Percentiles rank a stretch among this genome's conserved stretches.
phyloP scores from a whole-genome alignment of 2,329 filamentous ascomycete species.

The Pseudogymnoascus verrucosus region DNA sequence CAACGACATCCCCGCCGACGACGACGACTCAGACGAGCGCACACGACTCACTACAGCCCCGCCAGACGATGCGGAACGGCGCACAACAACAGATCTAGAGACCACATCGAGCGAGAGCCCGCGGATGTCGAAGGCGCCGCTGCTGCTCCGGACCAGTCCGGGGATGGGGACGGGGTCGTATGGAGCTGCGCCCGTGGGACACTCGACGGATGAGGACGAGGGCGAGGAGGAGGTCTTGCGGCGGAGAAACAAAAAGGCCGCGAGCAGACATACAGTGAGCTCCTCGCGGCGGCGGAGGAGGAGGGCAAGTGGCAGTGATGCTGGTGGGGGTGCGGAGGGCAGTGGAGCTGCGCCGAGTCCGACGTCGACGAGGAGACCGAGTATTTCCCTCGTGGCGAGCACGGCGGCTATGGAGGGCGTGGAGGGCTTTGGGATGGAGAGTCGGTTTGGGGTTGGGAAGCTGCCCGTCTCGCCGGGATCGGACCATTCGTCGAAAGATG shows the following conservation, averaged over 20 bases:
- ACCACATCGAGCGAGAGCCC: slow-evolving; percentile 7
- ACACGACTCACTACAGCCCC: neutral
- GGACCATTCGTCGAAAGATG: slow-evolving; percentile 30
- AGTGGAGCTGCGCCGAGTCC: slow-evolving; percentile 11
- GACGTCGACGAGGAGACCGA: slow-evolving; percentile 9
- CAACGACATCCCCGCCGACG: neutral
- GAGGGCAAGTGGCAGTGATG: neutral
- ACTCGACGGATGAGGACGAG: slow-evolving; percentile 29
- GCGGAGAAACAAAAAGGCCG: slow-evolving; percentile 21
- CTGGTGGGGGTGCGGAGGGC: neutral
- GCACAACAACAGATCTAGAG: neutral
- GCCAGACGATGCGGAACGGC: neutral
- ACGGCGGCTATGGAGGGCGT: slow-evolving; percentile 14
- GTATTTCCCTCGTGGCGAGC: neutral
- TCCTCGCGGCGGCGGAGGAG: slow-evolving; percentile 6
- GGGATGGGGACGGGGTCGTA: slow-evolving; percentile 54
- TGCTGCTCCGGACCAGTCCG: slow-evolving; percentile 52
- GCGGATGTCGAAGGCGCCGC: slow-evolving; percentile 41
- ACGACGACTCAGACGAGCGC: neutral
- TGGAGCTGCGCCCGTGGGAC: slow-evolving; percentile 45
- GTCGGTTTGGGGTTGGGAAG: slow-evolving; percentile 15
- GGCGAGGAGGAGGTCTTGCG: slow-evolving; percentile 18
- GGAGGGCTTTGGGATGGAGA: slow-evolving; percentile 20
- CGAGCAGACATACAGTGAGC: slow-evolving; percentile 20
- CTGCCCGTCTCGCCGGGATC: slow-evolving; percentile 26